Evolutionary conservation across 495 filamentous ascomycete genomes (phyloP).

Genomic region (Xanthoparmelia taractica): DNA sequence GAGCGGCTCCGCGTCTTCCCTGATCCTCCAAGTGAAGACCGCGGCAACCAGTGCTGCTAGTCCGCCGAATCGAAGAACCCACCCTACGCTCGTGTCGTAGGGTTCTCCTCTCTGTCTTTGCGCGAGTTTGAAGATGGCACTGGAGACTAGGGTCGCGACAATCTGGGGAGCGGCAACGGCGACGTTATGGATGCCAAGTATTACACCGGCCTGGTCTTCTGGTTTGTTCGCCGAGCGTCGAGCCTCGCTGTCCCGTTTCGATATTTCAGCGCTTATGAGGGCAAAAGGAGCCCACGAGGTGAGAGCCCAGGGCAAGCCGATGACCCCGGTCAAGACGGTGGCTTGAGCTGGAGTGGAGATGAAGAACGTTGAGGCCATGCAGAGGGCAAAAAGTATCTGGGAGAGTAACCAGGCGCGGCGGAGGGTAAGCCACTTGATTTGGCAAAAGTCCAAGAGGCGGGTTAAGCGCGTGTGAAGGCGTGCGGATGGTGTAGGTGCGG

Average conservation of each 20-base stretch:
- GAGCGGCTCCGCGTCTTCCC: slow-evolving; percentile 30
- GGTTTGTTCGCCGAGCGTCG: slow-evolving; percentile 21
- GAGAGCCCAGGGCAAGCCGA: slow-evolving; percentile 83
- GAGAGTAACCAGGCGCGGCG: slow-evolving; percentile 78
- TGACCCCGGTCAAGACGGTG: slow-evolving; percentile 64
- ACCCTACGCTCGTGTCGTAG: slow-evolving; percentile 78
- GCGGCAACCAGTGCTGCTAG: slow-evolving; percentile 68
- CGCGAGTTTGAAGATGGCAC: slow-evolving; percentile 67
- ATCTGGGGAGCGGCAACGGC: slow-evolving; percentile 83
- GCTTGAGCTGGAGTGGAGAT: slow-evolving; percentile 57
- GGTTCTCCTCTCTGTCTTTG: slow-evolving; percentile 77
- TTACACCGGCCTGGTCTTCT: slow-evolving; percentile 75
- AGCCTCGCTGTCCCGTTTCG: slow-evolving; percentile 58
- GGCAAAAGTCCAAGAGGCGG: slow-evolving; percentile 45
- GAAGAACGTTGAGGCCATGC: slow-evolving; percentile 76
- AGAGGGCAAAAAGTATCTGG: slow-evolving; percentile 66
- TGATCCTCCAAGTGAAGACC: slow-evolving; percentile 47
- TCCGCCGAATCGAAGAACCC: slow-evolving; percentile 75
- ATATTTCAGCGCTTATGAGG: slow-evolving; percentile 80
- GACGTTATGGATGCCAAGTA: slow-evolving; percentile 88
- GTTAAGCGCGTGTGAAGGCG: slow-evolving; percentile 24
- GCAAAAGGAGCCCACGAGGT: slow-evolving; percentile 90
- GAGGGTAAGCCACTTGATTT: slow-evolving; percentile 74
- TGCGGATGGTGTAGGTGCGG: slow-evolving; percentile 12
- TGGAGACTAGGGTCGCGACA: slow-evolving; percentile 72